Percentiles rank a stretch among this genome's conserved stretches.
phyloP scores from a whole-genome alignment of 2,329 filamentous ascomycete genomes.

The Beauveria bassiana region DNA sequence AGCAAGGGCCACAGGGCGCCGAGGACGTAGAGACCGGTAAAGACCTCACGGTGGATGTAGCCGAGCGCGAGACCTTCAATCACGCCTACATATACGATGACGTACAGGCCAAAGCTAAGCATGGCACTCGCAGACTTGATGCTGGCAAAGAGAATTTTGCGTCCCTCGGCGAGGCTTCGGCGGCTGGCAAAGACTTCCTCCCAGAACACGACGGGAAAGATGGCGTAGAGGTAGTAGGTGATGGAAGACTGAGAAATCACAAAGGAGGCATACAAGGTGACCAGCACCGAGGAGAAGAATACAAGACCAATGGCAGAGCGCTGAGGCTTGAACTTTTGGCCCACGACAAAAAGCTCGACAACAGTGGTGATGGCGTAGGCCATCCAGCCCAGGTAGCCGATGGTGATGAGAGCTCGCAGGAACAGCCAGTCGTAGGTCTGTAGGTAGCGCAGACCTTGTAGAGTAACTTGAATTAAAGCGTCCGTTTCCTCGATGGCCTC shows the following conservation, averaged over 20 bases:
- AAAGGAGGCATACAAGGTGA: constrained; percentile 70
- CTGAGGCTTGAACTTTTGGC: constrained; percentile 56
- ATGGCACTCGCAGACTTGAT: constrained; percentile 52
- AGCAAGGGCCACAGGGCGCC: constrained; percentile 70
- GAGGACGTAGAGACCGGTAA: constrained; percentile 71
- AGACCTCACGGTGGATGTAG: constrained; percentile 84
- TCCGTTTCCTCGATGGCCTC: constrained; percentile 74
- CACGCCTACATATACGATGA: constrained; percentile 60
- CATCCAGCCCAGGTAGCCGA: constrained; percentile 94
- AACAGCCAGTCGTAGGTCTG: constrained; percentile 99
- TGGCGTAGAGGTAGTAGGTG: constrained; percentile 84
- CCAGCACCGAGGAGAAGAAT: constrained; percentile 69
- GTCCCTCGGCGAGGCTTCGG: constrained; percentile 59
- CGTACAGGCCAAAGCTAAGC: constrained; percentile 54
- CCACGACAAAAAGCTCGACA: constrained; percentile 78
- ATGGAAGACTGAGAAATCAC: constrained; percentile 68
- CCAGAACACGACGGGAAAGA: constrained; percentile 95
- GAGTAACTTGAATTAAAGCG: constrained; percentile 64
- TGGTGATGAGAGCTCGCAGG: constrained; percentile 75
- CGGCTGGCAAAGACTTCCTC: constrained; percentile 83
- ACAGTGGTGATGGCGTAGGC: constrained; percentile 85
- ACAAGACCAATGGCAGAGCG: constrained; percentile 52
- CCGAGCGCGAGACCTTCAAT: constrained; percentile 80
- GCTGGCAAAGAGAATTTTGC: constrained; percentile 60
- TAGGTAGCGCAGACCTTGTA: constrained; percentile 83